Evolutionary conservation across 2,329 filamentous ascomycete genomes (phyloP), one percentile per base, ranked within the genome.

Genomic region (Penicillium sp.): DNA sequence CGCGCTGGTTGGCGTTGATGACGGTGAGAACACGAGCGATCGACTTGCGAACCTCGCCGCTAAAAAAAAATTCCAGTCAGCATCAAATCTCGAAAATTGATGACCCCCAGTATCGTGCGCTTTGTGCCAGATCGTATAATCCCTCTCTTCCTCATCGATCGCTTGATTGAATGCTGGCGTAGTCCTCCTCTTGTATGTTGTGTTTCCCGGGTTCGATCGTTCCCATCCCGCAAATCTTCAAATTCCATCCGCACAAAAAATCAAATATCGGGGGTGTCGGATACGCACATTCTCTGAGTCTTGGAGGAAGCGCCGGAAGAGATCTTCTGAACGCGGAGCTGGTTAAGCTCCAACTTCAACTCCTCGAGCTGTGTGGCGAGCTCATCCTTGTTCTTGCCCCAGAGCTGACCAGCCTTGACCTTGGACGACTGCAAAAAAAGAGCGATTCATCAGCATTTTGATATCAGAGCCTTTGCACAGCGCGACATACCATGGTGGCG

Each of bases 381-480:
- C 76, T 99, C 95, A 78, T 96, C 91, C 89, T 97, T 97, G 89
- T 86, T 93, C 91, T 99, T 99, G 84, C 87, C 88, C 94, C 94
- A 97, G 82, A 99, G 91, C 84, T 90, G 86, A 83, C 86, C 87
- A 81, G 93, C 88, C 90, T 97, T 97, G 83, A 99, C 91, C 87
- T 87, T 87, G 72, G 80, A 81, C 79, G 85, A 87, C 83, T 86
- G 71, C 51, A 68, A 61, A 55, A 61, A 59, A 62, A 47, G 56
- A 63, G 55, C 41, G 50, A 56, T 58, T 54, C 62, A 62, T 71
- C 65, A 71, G 67, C 59, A 62, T 52, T 56, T 50, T 42, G 47
- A 31, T 49, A 48, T 48, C 50, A 58, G 31, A 49, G 54, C 54
- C 50, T 56, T 54, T 60, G 43, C 47, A 56, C 61, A 55, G 53